Base-by-base conservation (phyloP, 2,329 filamentous ascomycete species). In the Hypoxylon sp. region DNA sequence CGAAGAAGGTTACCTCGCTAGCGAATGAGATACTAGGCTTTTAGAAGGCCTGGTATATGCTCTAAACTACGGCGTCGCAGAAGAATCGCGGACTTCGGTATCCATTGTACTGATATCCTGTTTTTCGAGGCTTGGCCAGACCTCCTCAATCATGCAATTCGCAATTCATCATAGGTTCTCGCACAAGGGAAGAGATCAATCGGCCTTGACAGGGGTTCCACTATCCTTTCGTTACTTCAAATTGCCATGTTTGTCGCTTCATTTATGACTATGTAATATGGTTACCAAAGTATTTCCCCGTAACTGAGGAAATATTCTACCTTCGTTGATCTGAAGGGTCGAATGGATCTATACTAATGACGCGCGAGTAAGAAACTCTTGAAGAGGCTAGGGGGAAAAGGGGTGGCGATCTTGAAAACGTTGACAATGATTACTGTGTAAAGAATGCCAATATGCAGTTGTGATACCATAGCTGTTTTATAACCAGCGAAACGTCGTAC, bases 1-100 rank as follows among this genome's bases (percentile, higher is more conserved):
- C 81, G 33, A 77, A 76, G 63, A 76, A 75, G 2, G 80, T 78
- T 2, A 76, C 83, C 3, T 73, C 76, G 47, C 74, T 76, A 53
- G 84, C 84, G 17, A 88, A 87, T 67, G 68, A 71, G 10, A 81
- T 81, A 42, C 68, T 87, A 55, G 84, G 85, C 0, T 81, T 86
- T 17, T 75, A 66, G 31, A 44, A 22, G 3, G 10, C 10, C 5
- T 39, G 35, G 33, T 24, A 11, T 22, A 53, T 14, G 31, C 50
- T 39, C 31, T 53, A 22, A 19, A 10, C 14, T 22, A 5, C 22
- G 35, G 3, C 24, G 31, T 29, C 39, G 51, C 5, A 17, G 35
- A 42, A 42, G 33, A 22, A 26, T 24, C 5, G 19, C 19, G 29
- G 11, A n/a, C 11, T 42, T 19, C n/a, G 19, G 26, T 42, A 54